Base-by-base conservation (phyloP, 139 green algal genomes). In the Yamagishiella unicocca region DNA sequence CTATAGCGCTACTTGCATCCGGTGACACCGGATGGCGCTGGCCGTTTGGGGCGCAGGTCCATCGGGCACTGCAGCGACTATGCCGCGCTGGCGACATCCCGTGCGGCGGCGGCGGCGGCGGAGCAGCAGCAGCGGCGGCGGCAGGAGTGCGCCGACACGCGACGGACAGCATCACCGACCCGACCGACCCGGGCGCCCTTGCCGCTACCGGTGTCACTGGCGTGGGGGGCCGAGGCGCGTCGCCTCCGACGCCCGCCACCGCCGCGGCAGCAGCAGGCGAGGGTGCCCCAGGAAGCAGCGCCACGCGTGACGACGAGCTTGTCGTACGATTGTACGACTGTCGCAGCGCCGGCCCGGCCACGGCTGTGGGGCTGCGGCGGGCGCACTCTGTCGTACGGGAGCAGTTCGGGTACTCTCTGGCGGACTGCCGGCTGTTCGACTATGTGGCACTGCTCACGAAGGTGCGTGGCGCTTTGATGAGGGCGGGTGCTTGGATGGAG, bases 241-340 rank as follows among this genome's bases (percentile, higher is more conserved):
- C 33, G 31, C 31, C 5, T 64, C 43, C 42, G 40, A 43, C 73
- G 42, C 45, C 73, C 43, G 29, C 21, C 72, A 7, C 42, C 8
- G 46, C 12, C 46, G 1, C 31, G 31, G 17, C 45, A 33, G n/a
- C 46, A 67, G 1, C 45, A 50, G 50, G 12, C 33, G 22, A 7
- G 2, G 70, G 2, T 22, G 71, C 27, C 67, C n/a, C 4, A 31
- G 35, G 67, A 46, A 5, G 35, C 9, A 37, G 14, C 10, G 25
- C n/a, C n/a, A n/a, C n/a, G n/a, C 58, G 19, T 58, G 58, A 6
- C 22, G 53, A 33, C 1, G 27, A 42, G 35, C 78, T 84, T 35
- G 33, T 27, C 21, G 35, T 86, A 54, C 80, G 80, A 22, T 8
- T 86, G 31, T 86, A 86, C 43, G 64, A 77, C 35, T 86, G 80